Evolutionary conservation across 73 alveolate genomes (phyloP), one percentile per base, ranked within the genome.

Genomic region (Urostyla sp.): DNA sequence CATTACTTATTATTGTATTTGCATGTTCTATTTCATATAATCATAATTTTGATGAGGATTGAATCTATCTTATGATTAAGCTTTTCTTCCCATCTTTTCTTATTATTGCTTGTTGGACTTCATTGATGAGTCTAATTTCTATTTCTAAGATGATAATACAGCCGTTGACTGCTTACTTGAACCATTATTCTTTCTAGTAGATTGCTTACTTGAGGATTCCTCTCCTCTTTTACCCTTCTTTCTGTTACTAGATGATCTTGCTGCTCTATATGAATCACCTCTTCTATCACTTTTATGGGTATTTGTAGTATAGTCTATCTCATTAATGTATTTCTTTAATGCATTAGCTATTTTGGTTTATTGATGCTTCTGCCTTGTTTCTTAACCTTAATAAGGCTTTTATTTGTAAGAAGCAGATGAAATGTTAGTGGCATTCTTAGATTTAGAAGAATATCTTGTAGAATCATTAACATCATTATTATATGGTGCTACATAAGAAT

Each of bases 281-380:
- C n/a, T n/a, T n/a, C n/a, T n/a, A n/a, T n/a, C n/a, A n/a, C n/a
- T 6, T 43, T 46, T 23, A 11, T 49, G 61, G 4, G 54, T 35
- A 7, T 57, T 34, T 27, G 79, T 4, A 18, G 79, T 63, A 3
- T 63, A n/a, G 10, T 52, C 85, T 16, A 57, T 73, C 4, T 73
- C 85, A 73, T 73, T 48, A 43, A 73, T 73, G 46, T 73, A 73
- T 37, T 73, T 73, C 75, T 73, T 48, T n/a, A 73, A 48, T 4
- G 50, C 67, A 32, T 73, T 73, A 31, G 85, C 75, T 1, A 73
- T 51, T 51, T 73, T 73, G 10, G 74, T 73, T 24, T 48, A 35
- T 34, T 73, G 72, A 27, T 73, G 67, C 10, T 73, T 73, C 6
- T 51, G 11, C 1, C 34, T 57, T 46, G 37, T 23, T 38, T 40